Conservation (phyloP, 768 basidiomycete species). For the Tulasnella sp. region DNA sequence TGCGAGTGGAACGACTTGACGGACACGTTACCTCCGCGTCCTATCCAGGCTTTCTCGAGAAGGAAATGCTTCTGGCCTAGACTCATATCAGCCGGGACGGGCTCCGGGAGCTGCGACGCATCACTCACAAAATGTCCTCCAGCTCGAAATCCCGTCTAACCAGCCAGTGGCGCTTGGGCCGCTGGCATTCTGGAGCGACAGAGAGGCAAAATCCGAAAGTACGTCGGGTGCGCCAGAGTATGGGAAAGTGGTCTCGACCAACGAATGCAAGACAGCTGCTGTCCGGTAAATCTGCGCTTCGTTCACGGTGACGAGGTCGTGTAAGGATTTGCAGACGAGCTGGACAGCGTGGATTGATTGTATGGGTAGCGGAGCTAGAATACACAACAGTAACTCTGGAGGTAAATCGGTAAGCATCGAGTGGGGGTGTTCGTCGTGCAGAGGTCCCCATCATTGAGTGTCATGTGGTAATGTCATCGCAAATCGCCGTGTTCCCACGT, state of each 20-base stretch:
- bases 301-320: slow-evolving; percentile 37
- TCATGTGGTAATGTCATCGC: too few species aligned
- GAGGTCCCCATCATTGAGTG: too few species aligned
- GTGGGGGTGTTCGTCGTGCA: too few species aligned
- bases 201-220: too few species aligned
- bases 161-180: slow-evolving; percentile 28
- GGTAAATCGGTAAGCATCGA: slow-evolving; percentile 40
- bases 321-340: slow-evolving; percentile 36
- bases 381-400: slow-evolving; percentile 41
- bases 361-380: slow-evolving; percentile 41
- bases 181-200: slow-evolving; percentile 27
- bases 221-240: slow-evolving; percentile 5
- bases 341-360: slow-evolving; percentile 30
- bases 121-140: slow-evolving; percentile 53
- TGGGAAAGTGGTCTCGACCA: too few species aligned
- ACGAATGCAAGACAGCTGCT: slow-evolving; percentile 42
- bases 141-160: slow-evolving; percentile 32
- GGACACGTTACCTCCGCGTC: too few species aligned
- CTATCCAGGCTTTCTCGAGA: slow-evolving; percentile 5
- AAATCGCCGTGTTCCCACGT: too few species aligned
- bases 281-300: slow-evolving; percentile 42
- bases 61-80: background rate
- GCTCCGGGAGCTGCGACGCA: background rate
- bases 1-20: background rate
- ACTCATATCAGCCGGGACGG: background rate